A percentile compares a stretch with the other conserved stretches of the same genome.
phyloP scores from a whole-genome alignment of 2,329 filamentous ascomycete species.

The Dothideomycetes sp. region DNA sequence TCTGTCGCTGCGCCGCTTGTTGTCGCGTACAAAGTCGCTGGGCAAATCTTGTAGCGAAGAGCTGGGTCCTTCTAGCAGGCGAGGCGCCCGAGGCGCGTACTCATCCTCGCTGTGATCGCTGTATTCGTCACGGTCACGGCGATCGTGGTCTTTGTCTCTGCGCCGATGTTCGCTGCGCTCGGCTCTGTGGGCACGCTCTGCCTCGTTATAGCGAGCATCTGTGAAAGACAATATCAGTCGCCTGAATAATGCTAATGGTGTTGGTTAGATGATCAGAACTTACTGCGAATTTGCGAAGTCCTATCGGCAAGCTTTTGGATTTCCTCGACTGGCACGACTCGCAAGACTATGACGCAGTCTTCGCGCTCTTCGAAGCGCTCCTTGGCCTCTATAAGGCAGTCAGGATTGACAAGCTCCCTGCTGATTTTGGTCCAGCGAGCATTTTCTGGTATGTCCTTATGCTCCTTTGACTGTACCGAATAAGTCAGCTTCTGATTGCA shows the following conservation, averaged over 20 bases:
- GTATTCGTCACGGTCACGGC: constrained; percentile 22
- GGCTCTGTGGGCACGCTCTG: constrained; percentile 14
- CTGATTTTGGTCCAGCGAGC: constrained; percentile 92
- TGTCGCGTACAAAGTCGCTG: constrained; percentile 8
- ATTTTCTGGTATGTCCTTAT: constrained; percentile 41
- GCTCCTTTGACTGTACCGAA: constrained; percentile 17
- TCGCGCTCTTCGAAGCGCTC: constrained; percentile 87
- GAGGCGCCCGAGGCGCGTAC: constrained; percentile 16
- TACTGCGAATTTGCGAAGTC: constrained; percentile 66
- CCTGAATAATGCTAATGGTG: not conserved
- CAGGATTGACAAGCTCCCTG: constrained; percentile 77
- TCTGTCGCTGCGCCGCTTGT: constrained; percentile 10
- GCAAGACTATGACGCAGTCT: constrained; percentile 85
- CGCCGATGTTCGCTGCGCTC: constrained; percentile 14
- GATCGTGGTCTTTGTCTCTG: constrained; percentile 15
- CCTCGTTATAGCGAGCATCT: constrained; percentile 20
- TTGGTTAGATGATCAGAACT: not conserved
- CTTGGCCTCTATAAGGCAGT: constrained; percentile 74
- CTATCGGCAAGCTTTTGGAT: constrained; percentile 77
- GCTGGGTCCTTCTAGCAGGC: constrained; percentile 23
- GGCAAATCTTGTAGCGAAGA: not conserved
- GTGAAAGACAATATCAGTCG: not conserved
- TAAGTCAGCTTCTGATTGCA: constrained; percentile 9
- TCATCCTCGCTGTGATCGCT: constrained; percentile 22
- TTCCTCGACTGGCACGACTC: constrained; percentile 78